Evolutionary conservation across 768 basidiomycete species (phyloP).

Genomic region (Suillus weaverae): DNA sequence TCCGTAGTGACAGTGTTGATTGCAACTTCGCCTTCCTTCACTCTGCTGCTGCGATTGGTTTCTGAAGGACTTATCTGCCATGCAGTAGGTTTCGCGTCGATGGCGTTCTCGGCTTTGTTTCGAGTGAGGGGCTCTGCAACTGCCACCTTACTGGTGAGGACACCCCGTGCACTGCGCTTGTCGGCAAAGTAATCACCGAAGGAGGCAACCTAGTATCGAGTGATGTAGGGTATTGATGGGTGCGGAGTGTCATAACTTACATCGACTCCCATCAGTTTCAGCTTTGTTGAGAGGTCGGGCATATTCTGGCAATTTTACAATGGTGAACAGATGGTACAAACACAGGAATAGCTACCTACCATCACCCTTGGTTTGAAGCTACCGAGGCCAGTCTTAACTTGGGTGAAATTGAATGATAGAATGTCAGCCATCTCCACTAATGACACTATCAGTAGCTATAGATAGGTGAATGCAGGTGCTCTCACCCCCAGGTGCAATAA

Average conservation of each 20-base stretch:
- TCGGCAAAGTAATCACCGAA: conserved; percentile 78
- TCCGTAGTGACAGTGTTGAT: neutral
- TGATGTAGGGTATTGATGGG: neutral
- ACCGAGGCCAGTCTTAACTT: conserved; percentile 44
- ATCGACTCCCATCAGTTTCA: conserved; percentile 58
- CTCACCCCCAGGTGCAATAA: conserved; percentile 68
- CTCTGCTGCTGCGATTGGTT: neutral
- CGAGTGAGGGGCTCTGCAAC: neutral
- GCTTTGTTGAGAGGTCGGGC: conserved; percentile 70
- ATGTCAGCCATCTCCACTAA: conserved; percentile 73
- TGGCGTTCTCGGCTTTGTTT: conserved; percentile 3
- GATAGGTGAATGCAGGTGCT: conserved; percentile 5
- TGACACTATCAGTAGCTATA: neutral
- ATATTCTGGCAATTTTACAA: conserved; percentile 37
- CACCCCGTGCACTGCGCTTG: conserved; percentile 30
- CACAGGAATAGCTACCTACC: conserved; percentile 23
- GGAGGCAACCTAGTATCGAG: conserved; percentile 47
- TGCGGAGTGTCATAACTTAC: conserved; percentile 29
- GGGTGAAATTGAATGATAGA: conserved; percentile 69
- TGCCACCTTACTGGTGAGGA: conserved; percentile 4
- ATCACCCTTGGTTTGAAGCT: conserved; percentile 44
- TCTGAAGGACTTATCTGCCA: conserved; percentile 17
- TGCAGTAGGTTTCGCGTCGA: neutral
- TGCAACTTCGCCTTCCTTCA: conserved; percentile 3
- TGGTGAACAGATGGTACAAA: neutral